These are phyloP conservation scores for Larix kaempferi DNA, from an alignment of 75 land plant species.

Conservation along the genomic window DNA sequence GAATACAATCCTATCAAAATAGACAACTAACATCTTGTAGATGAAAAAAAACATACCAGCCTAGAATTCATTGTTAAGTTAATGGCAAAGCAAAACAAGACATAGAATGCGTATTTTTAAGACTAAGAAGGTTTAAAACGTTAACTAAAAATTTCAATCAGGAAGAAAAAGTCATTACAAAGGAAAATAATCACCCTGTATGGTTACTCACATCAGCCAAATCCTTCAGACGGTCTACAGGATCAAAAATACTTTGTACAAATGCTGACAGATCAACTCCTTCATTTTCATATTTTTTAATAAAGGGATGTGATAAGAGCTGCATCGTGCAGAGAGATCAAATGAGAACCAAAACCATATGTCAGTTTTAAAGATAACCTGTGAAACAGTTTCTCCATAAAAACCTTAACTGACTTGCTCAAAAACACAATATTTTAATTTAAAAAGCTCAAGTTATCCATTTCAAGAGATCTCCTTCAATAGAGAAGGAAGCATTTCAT, in stretches of 20 bases:
- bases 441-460: no score
- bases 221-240: conserved; percentile 84
- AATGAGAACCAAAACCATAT: not conserved
- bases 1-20: not conserved
- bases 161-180: conserved; percentile 1
- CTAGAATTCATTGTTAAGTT: not conserved
- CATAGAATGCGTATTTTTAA: not conserved
- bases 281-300: conserved; percentile 71
- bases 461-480: no score
- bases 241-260: conserved; percentile 88
- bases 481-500: no score
- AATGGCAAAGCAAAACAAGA: not conserved
- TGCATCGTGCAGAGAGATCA: conserved; percentile 31
- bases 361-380: not conserved
- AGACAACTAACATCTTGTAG: not conserved
- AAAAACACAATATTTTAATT: no score
- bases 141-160: not conserved
- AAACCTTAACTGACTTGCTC: no score
- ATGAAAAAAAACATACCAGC: not conserved
- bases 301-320: conserved; percentile 90
- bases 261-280: conserved; percentile 76
- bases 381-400: not conserved
- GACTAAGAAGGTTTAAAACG: conserved; percentile 7
- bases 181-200: not conserved
- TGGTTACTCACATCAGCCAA: conserved; percentile 80